Conservation (phyloP, 2,329 filamentous ascomycete species). For the Beauveria varroae region DNA sequence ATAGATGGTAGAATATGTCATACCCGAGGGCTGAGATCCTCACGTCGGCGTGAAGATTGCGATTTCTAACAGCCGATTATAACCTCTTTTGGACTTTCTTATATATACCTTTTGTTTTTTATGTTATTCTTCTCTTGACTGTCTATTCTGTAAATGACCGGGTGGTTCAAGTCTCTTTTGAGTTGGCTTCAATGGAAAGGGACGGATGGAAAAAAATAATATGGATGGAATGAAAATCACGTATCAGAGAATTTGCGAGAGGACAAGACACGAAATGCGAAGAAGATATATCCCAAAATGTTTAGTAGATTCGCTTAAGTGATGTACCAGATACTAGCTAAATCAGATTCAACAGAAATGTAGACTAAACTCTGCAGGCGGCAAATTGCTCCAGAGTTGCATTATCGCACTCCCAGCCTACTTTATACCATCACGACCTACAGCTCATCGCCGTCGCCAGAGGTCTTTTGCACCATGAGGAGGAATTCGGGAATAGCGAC, state of each 20-base stretch:
- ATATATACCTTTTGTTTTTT: not conserved
- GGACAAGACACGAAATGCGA: not conserved
- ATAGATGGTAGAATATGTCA: conserved; percentile 10
- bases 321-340: not conserved
- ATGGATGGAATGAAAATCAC: not conserved
- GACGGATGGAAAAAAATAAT: not conserved
- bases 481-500: conserved; percentile 46
- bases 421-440: not conserved
- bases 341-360: not conserved
- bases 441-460: conserved; percentile 6
- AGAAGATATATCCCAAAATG: not conserved
- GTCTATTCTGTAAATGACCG: not conserved
- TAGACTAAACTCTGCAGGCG: not conserved
- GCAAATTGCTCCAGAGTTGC: not conserved
- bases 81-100: not conserved
- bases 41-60: conserved; percentile 1
- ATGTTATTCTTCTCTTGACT: not conserved
- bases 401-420: not conserved
- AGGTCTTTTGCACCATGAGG: conserved; percentile 26
- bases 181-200: not conserved
- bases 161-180: not conserved
- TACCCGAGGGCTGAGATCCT: conserved; percentile 6
- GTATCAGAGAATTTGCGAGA: not conserved
- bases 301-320: not conserved
- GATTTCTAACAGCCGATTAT: conserved; percentile 3